These are phyloP conservation scores for Petunia secreta DNA, from an alignment of 257 asterid genomes.

Conservation along the genomic window DNA sequence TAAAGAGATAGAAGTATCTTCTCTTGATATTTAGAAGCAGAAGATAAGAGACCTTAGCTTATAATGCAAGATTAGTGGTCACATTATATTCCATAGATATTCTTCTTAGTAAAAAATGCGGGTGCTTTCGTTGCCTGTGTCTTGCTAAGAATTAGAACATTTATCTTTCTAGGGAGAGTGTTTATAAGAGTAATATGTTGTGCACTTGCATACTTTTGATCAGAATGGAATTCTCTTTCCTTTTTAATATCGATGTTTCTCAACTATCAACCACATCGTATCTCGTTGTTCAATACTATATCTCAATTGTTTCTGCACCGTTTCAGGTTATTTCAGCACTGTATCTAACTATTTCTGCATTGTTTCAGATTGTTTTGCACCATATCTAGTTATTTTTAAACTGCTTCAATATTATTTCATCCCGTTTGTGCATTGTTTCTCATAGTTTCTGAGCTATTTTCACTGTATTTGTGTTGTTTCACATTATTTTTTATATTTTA, in stretches of 20 bases:
- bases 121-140: not conserved
- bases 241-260: not conserved
- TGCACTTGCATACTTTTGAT: constrained; percentile 11
- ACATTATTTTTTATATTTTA: too few relatives aligned
- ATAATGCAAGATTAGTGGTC: constrained; percentile 9
- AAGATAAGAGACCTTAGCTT: constrained; percentile 22
- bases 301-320: too few relatives aligned
- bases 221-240: constrained; percentile 21
- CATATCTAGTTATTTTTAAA: too few relatives aligned
- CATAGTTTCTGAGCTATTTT: too few relatives aligned
- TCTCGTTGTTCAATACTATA: too few relatives aligned
- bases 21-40: not conserved
- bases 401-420: too few relatives aligned
- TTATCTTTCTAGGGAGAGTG: not conserved
- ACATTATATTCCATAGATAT: constrained; percentile 10
- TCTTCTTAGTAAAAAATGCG: not conserved
- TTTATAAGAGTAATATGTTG: constrained; percentile 10
- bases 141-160: not conserved
- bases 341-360: too few relatives aligned
- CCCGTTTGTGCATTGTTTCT: too few relatives aligned
- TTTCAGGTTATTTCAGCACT: too few relatives aligned
- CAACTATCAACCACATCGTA: too few relatives aligned
- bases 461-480: too few relatives aligned
- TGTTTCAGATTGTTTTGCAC: too few relatives aligned
- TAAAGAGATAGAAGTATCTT: constrained; percentile 18